Base-by-base conservation (phyloP, 139 green algal genomes). In the Micractinium sp. region DNA sequence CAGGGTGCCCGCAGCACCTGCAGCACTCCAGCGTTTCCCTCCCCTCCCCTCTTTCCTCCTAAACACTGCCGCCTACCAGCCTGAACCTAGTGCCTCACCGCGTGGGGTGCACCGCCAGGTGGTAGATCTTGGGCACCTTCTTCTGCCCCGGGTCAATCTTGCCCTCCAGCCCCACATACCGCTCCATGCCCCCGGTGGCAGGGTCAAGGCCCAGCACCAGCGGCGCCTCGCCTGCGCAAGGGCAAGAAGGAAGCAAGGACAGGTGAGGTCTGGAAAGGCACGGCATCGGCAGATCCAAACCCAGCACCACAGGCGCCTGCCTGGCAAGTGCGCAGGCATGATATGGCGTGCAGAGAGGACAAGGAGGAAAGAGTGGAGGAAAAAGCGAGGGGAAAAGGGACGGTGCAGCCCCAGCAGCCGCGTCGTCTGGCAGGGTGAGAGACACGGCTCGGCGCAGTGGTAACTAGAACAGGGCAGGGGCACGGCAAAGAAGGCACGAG, bases 61-160 rank as follows among this genome's bases (percentile, higher is more conserved):
- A 61, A 82, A 56, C 12, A 3, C 16, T 35, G 74, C 74, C 74
- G n/a, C 18, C 23, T 25, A 13, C 74, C 74, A 81, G 18, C n/a
- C n/a, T n/a, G n/a, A n/a, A n/a, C n/a, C n/a, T n/a, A n/a, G 47
- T 5, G 47, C 47, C 60, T 23, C 80, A 90, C 87, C 80, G 38
- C 16, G 87, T 92, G 66, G 93, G 93, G 85, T 95, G 93, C 27
- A 93, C 89, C 12, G 88, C 92, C 31, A 95, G 69, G 33, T 85
- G 79, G 84, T 96, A 96, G 31, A 96, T 81, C 63, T 96, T 96
- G 36, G 93, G 90, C 60, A 89, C 81, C 80, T 95, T 95, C 82
- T 96, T 96, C 27, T 69, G 25, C 23, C 91, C 92, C 0, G 85
- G 47, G 19, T 93, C 93, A 13, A 94, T 82, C 39, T 90, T 83